A percentile compares a stretch with the other conserved stretches of the same genome.
Evolutionary conservation across 2,329 filamentous ascomycete genomes (phyloP).

Genomic region (Diplodia mutila): DNA sequence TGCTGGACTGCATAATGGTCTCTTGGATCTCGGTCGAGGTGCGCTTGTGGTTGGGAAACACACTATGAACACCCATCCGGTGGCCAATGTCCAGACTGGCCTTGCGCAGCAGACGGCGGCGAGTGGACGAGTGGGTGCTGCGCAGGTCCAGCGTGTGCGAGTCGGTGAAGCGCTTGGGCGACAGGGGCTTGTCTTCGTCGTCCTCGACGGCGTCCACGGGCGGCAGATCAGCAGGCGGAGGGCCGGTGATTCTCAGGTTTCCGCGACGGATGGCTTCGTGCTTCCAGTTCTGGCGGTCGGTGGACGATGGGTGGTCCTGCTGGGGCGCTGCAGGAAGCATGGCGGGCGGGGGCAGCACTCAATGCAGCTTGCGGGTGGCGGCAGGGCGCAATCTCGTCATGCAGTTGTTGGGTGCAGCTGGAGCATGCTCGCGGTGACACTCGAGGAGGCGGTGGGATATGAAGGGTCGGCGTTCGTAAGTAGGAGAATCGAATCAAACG

Average conservation of each 20-base stretch:
- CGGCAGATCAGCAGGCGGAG: conserved; percentile 34
- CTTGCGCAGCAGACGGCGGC: conserved; percentile 21
- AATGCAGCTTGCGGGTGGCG: conserved; percentile 2
- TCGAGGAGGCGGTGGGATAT: background rate
- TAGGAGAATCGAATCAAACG: conserved; percentile 4
- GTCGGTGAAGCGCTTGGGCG: conserved; percentile 25
- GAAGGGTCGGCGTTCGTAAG: background rate
- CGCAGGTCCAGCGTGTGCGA: conserved; percentile 24
- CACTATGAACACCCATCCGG: conserved; percentile 1
- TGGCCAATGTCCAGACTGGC: conserved; percentile 16
- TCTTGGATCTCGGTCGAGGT: conserved; percentile 34
- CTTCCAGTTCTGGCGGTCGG: conserved; percentile 43
- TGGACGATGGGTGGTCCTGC: conserved; percentile 9
- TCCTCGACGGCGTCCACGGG: conserved; percentile 9
- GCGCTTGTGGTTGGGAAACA: conserved; percentile 29
- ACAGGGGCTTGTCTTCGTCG: conserved; percentile 24
- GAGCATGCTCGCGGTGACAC: conserved; percentile 9
- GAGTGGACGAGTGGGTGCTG: conserved; percentile 26
- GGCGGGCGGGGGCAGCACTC: conserved; percentile 28
- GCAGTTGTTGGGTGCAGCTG: conserved; percentile 1
- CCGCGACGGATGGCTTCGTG: conserved; percentile 45
- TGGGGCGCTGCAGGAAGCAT: conserved; percentile 42
- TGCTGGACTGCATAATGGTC: conserved; percentile 30
- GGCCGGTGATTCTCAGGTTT: conserved; percentile 44
- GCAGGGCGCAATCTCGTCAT: conserved; percentile 18